These are phyloP conservation scores for Trichoderma atrobrunneum DNA, from an alignment of 2,329 filamentous ascomycete genomes.

Conservation along the genomic window DNA sequence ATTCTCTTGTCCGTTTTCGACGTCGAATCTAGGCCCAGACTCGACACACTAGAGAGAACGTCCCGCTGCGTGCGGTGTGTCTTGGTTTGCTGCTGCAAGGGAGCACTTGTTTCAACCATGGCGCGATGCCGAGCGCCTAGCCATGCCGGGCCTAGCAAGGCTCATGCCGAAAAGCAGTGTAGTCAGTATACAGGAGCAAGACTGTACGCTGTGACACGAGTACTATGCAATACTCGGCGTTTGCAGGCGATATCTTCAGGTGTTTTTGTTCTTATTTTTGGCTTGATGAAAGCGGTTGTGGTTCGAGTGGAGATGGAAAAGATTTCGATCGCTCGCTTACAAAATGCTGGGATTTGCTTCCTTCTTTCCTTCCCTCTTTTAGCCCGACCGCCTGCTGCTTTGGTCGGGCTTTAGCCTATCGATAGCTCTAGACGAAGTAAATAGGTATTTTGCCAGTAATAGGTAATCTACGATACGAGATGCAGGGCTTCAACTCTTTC, in stretches of 20 bases:
- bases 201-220: background rate
- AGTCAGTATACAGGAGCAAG: background rate
- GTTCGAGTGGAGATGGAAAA: background rate
- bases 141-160: background rate
- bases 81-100: background rate
- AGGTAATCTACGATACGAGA: background rate
- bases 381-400: slow-evolving; percentile 12
- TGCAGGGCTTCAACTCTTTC: background rate
- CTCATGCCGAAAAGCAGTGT: background rate
- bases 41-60: background rate
- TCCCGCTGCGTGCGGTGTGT: background rate
- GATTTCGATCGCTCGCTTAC: background rate
- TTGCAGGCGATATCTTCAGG: background rate
- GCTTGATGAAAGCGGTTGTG: background rate
- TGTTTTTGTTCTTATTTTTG: background rate
- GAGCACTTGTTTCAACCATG: background rate
- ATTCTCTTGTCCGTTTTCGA: background rate
- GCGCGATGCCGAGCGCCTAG: background rate
- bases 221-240: background rate
- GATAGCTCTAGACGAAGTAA: background rate
- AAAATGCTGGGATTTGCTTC: background rate
- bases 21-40: background rate
- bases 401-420: background rate
- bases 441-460: background rate
- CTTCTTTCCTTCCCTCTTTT: background rate